Conservation (phyloP, 805 yeast genomes). For the Wickerhamomyces xylosicus region DNA sequence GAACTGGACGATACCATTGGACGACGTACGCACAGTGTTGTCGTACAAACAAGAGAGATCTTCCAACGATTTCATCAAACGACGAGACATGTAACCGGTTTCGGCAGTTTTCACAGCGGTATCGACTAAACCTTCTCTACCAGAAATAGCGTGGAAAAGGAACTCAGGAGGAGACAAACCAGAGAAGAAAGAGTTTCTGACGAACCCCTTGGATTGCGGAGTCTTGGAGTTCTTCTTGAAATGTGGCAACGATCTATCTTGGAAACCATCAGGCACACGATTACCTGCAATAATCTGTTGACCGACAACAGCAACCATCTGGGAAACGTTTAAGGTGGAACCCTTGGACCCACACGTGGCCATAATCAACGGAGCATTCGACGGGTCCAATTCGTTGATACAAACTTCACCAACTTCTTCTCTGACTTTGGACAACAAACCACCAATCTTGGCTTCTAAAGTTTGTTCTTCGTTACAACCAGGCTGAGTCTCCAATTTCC, state of each 20-base stretch:
- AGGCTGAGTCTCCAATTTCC: slow-evolving; percentile 94
- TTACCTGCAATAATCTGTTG: slow-evolving; percentile 98
- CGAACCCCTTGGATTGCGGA: slow-evolving; percentile 97
- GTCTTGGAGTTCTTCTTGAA: slow-evolving; percentile 92
- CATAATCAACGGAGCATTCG: slow-evolving; percentile 96
- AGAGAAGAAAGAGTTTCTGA: slow-evolving; percentile 86
- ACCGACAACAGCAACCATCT: slow-evolving; percentile 99
- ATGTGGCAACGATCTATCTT: slow-evolving; percentile 95
- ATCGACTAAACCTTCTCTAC: slow-evolving; percentile 98
- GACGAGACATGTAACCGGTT: slow-evolving; percentile 97
- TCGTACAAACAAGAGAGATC: slow-evolving; percentile 92
- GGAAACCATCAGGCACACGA: slow-evolving; percentile 99
- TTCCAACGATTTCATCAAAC: slow-evolving; percentile 95
- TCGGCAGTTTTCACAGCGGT: slow-evolving; percentile 99
- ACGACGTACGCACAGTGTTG: slow-evolving; percentile 87
- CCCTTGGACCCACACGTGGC: slow-evolving; percentile 99
- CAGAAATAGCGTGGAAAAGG: slow-evolving; percentile 96
- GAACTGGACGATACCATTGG: slow-evolving; percentile 95
- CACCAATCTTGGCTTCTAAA: slow-evolving; percentile 94
- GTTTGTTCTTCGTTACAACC: slow-evolving; percentile 99
- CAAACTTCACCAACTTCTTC: slow-evolving; percentile 99
- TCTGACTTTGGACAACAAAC: slow-evolving; percentile 90
- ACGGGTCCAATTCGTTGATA: slow-evolving; percentile 77
- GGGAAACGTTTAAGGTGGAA: slow-evolving; percentile 94
- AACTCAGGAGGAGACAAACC: slow-evolving; percentile 97